These are phyloP conservation scores for Epichloe gansuensis DNA, from an alignment of 2,329 filamentous ascomycete genomes.

Conservation along the genomic window DNA sequence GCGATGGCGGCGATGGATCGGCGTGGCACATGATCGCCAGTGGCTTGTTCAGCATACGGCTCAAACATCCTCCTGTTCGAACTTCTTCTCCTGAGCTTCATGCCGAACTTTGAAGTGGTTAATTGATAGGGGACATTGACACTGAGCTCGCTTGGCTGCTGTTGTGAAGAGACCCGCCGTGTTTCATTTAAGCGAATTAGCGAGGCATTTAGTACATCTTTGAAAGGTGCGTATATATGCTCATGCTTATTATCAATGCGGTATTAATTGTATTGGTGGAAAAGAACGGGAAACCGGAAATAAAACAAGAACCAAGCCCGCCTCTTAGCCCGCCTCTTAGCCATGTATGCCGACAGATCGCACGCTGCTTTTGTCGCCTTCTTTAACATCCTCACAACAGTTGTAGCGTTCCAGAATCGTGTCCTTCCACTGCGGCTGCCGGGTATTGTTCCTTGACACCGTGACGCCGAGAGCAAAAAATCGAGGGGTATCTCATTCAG, in stretches of 20 bases:
- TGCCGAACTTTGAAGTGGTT: too few relatives aligned
- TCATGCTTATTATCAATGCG: background rate
- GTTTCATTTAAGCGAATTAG: background rate
- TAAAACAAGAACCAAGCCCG: background rate
- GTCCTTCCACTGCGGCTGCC: background rate
- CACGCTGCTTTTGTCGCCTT: background rate
- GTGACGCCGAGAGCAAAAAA: constrained; percentile 4
- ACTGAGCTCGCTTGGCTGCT: too few relatives aligned
- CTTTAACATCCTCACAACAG: background rate
- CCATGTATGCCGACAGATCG: background rate
- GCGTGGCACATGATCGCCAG: background rate
- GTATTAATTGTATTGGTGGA: background rate
- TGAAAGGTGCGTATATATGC: background rate
- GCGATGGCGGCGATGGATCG: background rate
- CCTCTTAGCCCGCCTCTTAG: background rate
- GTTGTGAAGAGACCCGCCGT: too few relatives aligned
- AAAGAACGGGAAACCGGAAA: background rate
- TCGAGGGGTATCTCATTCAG: background rate
- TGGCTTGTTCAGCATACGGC: too few relatives aligned
- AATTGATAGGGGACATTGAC: too few relatives aligned
- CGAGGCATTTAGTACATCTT: background rate
- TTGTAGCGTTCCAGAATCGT: background rate
- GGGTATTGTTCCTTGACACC: background rate
- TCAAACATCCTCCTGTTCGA: too few relatives aligned
- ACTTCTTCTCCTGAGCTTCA: too few relatives aligned